phyloP scores from a whole-genome alignment of 768 basidiomycete species.

The Imleria badia region DNA sequence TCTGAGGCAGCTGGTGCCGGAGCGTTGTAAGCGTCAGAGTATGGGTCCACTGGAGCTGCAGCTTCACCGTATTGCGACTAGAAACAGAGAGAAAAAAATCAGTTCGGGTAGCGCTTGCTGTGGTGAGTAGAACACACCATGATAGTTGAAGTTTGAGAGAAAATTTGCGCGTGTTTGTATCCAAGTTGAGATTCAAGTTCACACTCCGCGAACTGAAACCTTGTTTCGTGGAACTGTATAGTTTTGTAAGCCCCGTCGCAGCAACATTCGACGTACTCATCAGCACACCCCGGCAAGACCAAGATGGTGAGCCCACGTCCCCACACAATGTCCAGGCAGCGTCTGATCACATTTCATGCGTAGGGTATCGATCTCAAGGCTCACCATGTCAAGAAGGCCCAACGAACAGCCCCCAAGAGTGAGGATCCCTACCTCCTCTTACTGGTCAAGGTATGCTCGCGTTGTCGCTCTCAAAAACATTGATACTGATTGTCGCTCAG shows the following conservation, averaged over 20 bases:
- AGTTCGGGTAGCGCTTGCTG: neutral
- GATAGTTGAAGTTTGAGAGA: conserved; percentile 55
- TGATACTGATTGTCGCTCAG: conserved; percentile 41
- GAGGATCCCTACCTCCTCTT: conserved; percentile 99
- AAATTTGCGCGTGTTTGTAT: conserved; percentile 47
- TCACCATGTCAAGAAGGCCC: conserved; percentile 99
- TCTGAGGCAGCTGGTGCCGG: conserved; percentile 49
- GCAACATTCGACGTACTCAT: conserved; percentile 41
- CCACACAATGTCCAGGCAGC: conserved; percentile 21
- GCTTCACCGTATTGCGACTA: conserved; percentile 64
- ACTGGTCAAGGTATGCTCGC: conserved; percentile 82
- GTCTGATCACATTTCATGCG: conserved; percentile 11
- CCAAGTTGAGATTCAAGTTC: conserved; percentile 27
- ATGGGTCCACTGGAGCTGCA: conserved; percentile 67
- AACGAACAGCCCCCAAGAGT: conserved; percentile 92
- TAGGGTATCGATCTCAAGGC: conserved; percentile 94
- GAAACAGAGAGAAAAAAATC: conserved; percentile 5
- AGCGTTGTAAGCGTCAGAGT: conserved; percentile 78
- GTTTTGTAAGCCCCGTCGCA: conserved; percentile 58
- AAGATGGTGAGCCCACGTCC: conserved; percentile 77
- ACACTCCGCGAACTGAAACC: conserved; percentile 34
- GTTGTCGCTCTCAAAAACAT: conserved; percentile 2
- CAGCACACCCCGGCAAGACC: conserved; percentile 57
- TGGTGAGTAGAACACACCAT: conserved; percentile 50
- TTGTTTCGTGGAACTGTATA: conserved; percentile 52